Percentiles rank a stretch among this genome's conserved stretches.
phyloP scores from a whole-genome alignment of 176 grass and related monocot species.

The Zoysia pacifica region DNA sequence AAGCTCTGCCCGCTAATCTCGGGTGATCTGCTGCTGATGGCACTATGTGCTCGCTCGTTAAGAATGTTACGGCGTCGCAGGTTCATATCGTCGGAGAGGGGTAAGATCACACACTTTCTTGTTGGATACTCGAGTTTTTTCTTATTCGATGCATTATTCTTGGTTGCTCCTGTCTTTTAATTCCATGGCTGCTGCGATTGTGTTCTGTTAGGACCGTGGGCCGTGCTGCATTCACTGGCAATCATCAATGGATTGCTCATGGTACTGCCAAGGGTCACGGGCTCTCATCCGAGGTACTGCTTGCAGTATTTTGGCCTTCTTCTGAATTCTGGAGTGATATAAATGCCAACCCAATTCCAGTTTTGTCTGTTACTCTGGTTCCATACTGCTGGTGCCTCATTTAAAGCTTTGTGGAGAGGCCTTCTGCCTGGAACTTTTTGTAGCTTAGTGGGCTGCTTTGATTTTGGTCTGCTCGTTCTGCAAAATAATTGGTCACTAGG shows the following conservation, averaged over 20 bases:
- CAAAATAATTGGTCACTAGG: slow-evolving; percentile 24
- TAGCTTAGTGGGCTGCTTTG: slow-evolving; percentile 23
- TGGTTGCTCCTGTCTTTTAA: slow-evolving; percentile 3
- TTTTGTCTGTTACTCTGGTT: slow-evolving; percentile 50
- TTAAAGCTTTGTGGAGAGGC: slow-evolving; percentile 38
- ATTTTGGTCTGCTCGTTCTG: slow-evolving; percentile 33
- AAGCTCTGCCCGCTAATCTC: slow-evolving; percentile 20
- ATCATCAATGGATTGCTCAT: slow-evolving; percentile 69
- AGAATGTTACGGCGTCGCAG: slow-evolving; percentile 64
- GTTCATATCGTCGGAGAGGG: slow-evolving; percentile 73
- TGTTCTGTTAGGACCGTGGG: slow-evolving; percentile 59
- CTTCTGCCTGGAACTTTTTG: slow-evolving; percentile 44
- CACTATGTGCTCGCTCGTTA: slow-evolving; percentile 53
- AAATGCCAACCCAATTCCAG: slow-evolving; percentile 44
- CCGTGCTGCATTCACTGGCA: slow-evolving; percentile 66
- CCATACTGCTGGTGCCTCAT: slow-evolving; percentile 49
- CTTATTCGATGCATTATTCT: slow-evolving; percentile 1
- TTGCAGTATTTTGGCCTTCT: slow-evolving; percentile 16
- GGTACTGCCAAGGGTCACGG: slow-evolving; percentile 52
- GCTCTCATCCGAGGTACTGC: slow-evolving; percentile 64
- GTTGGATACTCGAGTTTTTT: neutral
- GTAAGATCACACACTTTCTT: slow-evolving; percentile 33
- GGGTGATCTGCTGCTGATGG: slow-evolving; percentile 49
- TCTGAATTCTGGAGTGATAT: slow-evolving; percentile 27
- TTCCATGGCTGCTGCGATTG: too few species aligned